Base-by-base conservation (phyloP, 129 eudicot genomes). In the Flaveria brownii region DNA sequence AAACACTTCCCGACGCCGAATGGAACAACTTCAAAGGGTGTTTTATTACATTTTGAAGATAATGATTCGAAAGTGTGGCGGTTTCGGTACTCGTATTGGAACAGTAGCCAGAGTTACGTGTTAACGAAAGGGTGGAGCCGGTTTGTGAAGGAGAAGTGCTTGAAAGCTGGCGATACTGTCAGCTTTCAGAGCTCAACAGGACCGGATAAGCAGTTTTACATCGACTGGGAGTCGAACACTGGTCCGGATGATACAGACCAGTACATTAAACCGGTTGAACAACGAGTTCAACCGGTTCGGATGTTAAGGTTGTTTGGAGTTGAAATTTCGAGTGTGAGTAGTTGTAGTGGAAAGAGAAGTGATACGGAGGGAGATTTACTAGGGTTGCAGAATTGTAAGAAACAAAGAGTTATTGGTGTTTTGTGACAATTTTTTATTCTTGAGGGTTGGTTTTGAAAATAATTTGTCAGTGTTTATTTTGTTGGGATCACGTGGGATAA, bases 41-140 rank as follows among this genome's bases (percentile, higher is more conserved):
- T 93, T n/a, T 73, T 93, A 33, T 54, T 93, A 54, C 90, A 93
- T 75, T 93, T 93, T 60, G 94, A 90, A 68, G 98, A 93, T 62
- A 41, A 36, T 9, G 76, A 60, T 2, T 92, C 89, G 0, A 93
- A 87, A 78, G 89, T 90, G 28, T 93, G 98, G 98, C 79, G 98
- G 55, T 90, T 93, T 61, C 74, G 98, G n/a, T 93, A 93, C 65
- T 90, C 97, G 0, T 93, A 88, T n/a, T 93, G 98, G 98, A 93
- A 87, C 12, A 90, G 97, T 45, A 93, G 98, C 65, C 98, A 93
- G 51, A 88, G 96, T 54, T 90, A 93, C 18, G 98, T 93, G 15
- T 75, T 93, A 63, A 93, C 96, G 0, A 93, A 93, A 83, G 98
- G 97, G 6, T 93, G 98, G 98, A 93, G 92, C 84, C 83, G 98